A percentile compares a stretch with the other conserved stretches of the same genome.
phyloP scores from a whole-genome alignment of 2,329 filamentous ascomycete species.

The Hypoxylon sp. region DNA sequence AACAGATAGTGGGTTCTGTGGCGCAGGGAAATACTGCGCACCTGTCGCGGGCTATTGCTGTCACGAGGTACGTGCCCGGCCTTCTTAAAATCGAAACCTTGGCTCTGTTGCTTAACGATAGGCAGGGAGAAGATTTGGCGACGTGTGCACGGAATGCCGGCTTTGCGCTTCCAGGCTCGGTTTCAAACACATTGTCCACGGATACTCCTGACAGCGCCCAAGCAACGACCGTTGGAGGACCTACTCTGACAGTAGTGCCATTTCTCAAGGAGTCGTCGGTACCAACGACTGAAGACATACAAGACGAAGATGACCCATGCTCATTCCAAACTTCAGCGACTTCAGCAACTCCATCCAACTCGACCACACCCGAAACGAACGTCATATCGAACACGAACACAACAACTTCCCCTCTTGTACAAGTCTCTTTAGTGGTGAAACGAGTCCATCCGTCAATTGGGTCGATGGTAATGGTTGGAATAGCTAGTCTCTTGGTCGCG shows the following conservation, averaged over 20 bases:
- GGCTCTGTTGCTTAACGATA: constrained; percentile 34
- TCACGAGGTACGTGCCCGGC: constrained; percentile 52
- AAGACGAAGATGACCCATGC: constrained; percentile 20
- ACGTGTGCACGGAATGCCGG: constrained; percentile 56
- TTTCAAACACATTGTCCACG: constrained; percentile 27
- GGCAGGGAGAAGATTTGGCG: constrained; percentile 55
- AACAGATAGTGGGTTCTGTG: constrained; percentile 56
- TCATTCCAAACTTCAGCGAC: constrained; percentile 5
- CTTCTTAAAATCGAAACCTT: constrained; percentile 1
- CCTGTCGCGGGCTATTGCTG: constrained; percentile 59
- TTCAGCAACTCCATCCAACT: constrained; percentile 19
- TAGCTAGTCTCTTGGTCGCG: constrained; percentile 35
- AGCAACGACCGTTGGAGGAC: constrained; percentile 24
- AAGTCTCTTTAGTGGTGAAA: constrained; percentile 43
- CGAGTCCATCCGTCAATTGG: constrained; percentile 17
- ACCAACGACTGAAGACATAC: constrained; percentile 23
- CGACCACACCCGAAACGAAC: constrained; percentile 31
- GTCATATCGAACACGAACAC: constrained; percentile 42
- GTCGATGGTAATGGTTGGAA: constrained; percentile 24
- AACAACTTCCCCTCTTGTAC: constrained; percentile 39
- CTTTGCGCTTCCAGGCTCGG: constrained; percentile 51
- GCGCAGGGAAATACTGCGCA: constrained; percentile 56
- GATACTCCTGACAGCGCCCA: constrained; percentile 15
- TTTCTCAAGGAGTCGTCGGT: constrained; percentile 38
- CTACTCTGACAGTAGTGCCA: constrained; percentile 46